Evolutionary conservation across 257 asterid genomes (phyloP).

Genomic region (Ilex aquifolium): DNA sequence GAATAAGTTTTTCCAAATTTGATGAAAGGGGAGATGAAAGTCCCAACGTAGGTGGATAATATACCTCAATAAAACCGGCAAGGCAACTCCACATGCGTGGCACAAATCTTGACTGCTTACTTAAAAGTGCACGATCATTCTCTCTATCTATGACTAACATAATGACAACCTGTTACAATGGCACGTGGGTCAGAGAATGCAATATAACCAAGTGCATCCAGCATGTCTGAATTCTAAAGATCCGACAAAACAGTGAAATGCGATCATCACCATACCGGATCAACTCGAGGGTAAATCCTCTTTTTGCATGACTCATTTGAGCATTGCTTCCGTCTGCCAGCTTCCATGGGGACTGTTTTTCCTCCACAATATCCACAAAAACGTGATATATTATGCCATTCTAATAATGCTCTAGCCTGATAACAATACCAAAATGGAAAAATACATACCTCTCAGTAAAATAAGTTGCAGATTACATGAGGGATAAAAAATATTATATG

Average conservation of each 20-base stretch:
- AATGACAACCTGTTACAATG: constrained; percentile 67
- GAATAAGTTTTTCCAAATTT: not conserved
- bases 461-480: not conserved
- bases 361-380: constrained; percentile 88
- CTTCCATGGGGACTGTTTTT: constrained; percentile 61
- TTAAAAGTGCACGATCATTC: constrained; percentile 70
- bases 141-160: constrained; percentile 92
- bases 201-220: constrained; percentile 2
- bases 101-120: constrained; percentile 92
- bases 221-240: constrained; percentile 4
- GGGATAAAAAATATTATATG: not conserved
- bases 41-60: constrained; percentile 1
- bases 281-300: constrained; percentile 90
- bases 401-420: constrained; percentile 89
- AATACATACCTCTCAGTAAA: not conserved
- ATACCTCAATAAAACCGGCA: constrained; percentile 95
- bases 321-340: constrained; percentile 85
- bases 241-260: constrained; percentile 2
- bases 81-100: constrained; percentile 99
- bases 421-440: constrained; percentile 10
- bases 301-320: constrained; percentile 70
- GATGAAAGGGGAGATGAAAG: no score
- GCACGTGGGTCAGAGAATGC: constrained; percentile 13
- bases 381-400: constrained; percentile 70
- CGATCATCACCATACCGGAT: constrained; percentile 61